Evolutionary conservation across 2,329 filamentous ascomycete species (phyloP), one percentile per base, ranked within the genome.

Genomic region (Stachybotrys chlorohalonatus): DNA sequence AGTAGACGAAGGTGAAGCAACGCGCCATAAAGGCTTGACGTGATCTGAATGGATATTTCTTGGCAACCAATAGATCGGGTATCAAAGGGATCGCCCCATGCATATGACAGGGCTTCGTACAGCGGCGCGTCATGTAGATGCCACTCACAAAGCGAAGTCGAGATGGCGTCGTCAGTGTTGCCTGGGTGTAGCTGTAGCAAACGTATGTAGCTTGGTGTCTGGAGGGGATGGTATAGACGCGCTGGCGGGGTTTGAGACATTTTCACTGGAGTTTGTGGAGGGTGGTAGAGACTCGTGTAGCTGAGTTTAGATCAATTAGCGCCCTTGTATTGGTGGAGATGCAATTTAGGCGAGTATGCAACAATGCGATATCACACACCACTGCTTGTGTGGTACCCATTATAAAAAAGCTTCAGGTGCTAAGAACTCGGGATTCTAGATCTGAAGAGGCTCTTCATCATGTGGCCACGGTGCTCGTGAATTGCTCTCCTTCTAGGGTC

Each of bases 81-180:
- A 16, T 9, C 13, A 17, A 2, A 8, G 15, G n/a, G n/a, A 17
- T 52, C 50, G 31, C 50, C 50, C 50, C 50, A 52, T 8, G 39
- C 50, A 45, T 52, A 52, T 11, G 50, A 52, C 36, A 52, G 30
- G 16, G 50, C 50, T 7, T 52, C 50, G 17, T 52, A 52, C n/a
- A 30, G n/a, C 11, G 49, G 49, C 13, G 31, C 49, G 9, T 36
- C 49, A 30, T 51, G 7, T 5, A 51, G 49, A 31, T 5, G 31
- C 7, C 6, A 51, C 9, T 6, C 32, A n/a, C 32, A 30, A 51
- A 51, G 24, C 3, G 49, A 51, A 8, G 32, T 32, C 7, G 49
- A 51, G 24, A 51, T 30, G 24, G 31, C 31, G 16, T 51, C 49
- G 8, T 5, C 13, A 8, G 17, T n/a, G 17, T 2, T n/a, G 6